Evolutionary conservation across 2,329 filamentous ascomycete genomes (phyloP).

Genomic region (Fusarium oxysporum): DNA sequence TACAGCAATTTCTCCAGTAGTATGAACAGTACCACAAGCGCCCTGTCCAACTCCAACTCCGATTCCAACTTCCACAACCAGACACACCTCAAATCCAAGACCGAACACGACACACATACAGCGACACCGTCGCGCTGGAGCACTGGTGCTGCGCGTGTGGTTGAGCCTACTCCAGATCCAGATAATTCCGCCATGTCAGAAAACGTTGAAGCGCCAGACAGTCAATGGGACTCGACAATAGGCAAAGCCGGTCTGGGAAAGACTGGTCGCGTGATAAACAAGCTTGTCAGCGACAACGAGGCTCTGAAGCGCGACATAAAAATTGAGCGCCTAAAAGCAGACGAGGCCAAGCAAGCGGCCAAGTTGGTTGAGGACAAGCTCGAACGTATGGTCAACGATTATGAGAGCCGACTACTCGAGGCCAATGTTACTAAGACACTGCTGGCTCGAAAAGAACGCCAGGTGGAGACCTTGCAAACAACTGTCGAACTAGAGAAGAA

Average conservation of each 20-base stretch:
- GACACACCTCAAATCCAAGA: conserved; percentile 50
- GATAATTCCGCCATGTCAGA: conserved; percentile 47
- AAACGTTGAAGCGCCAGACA: conserved; percentile 50
- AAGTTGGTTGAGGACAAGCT: conserved; percentile 78
- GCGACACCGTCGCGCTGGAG: conserved; percentile 50
- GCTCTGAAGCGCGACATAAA: conserved; percentile 78
- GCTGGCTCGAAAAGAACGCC: conserved; percentile 78
- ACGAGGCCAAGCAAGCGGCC: conserved; percentile 77
- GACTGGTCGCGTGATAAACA: conserved; percentile 83
- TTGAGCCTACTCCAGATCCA: conserved; percentile 46
- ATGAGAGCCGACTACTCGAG: conserved; percentile 76
- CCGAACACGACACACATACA: conserved; percentile 49
- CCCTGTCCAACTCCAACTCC: conserved; percentile 56
- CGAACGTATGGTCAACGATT: conserved; percentile 74
- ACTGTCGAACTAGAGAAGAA: conserved; percentile 73
- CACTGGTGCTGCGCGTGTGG: conserved; percentile 46
- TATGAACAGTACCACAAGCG: conserved; percentile 65
- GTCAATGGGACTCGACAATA: conserved; percentile 73
- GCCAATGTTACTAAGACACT: conserved; percentile 78
- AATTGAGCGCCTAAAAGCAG: conserved; percentile 72
- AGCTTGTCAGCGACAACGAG: conserved; percentile 84
- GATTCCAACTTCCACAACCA: conserved; percentile 51
- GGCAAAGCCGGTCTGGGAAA: conserved; percentile 79
- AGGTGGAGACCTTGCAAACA: conserved; percentile 75
- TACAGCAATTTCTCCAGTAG: conserved; percentile 68